These are phyloP conservation scores for Nakazawaea molendinolei DNA, from an alignment of 805 yeast species.

Conservation along the genomic window DNA sequence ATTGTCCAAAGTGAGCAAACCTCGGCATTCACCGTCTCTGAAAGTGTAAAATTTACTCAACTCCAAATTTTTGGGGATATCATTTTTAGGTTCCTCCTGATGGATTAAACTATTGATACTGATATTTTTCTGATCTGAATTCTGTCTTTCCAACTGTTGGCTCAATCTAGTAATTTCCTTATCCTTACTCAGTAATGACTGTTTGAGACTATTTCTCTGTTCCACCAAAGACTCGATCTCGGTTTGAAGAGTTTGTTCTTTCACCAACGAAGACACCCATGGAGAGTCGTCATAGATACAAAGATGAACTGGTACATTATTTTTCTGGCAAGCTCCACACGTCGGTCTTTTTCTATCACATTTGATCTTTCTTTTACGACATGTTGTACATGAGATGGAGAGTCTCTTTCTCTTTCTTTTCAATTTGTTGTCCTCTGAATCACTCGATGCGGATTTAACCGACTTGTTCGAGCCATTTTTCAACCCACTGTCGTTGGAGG, in stretches of 20 bases:
- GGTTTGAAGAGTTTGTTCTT: slow-evolving; percentile 8
- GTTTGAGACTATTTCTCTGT: slow-evolving; percentile 7
- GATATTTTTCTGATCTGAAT: background rate
- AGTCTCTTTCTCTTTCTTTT: slow-evolving; percentile 38
- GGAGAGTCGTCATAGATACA: slow-evolving; percentile 20
- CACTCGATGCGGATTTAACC: background rate
- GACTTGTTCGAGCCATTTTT: too few relatives aligned
- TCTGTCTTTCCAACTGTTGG: background rate
- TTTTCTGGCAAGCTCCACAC: slow-evolving; percentile 29
- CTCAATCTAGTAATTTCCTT: slow-evolving; percentile 1
- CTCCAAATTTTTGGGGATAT: background rate
- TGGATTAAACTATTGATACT: slow-evolving; percentile 6
- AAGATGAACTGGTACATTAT: slow-evolving; percentile 19
- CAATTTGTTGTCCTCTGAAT: slow-evolving; percentile 14
- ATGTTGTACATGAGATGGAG: slow-evolving; percentile 37
- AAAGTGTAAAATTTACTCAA: slow-evolving; percentile 1
- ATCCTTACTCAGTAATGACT: background rate
- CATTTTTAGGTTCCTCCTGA: background rate
- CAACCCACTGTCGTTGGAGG: too few relatives aligned
- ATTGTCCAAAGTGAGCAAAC: slow-evolving; percentile 4
- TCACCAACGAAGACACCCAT: slow-evolving; percentile 13
- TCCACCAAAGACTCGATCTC: slow-evolving; percentile 9
- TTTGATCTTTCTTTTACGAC: slow-evolving; percentile 32
- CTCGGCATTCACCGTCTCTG: background rate
- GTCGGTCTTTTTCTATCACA: slow-evolving; percentile 32